phyloP scores from a whole-genome alignment of 805 yeast genomes.

The Candida ulmi region DNA sequence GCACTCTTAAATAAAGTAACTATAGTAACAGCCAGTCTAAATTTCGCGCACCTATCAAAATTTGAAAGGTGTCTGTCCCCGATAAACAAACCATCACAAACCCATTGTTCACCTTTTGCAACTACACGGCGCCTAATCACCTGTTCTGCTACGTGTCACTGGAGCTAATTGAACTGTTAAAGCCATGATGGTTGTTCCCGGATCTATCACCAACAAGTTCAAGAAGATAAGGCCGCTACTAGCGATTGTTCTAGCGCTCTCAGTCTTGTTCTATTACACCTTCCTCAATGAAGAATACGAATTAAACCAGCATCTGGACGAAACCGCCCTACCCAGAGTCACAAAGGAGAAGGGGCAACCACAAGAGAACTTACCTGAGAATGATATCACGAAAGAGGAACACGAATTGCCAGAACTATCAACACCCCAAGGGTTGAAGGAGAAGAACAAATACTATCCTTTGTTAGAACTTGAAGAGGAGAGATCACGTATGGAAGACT shows the following conservation, averaged over 20 bases:
- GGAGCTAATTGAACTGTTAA: no score
- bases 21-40: no score
- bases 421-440: constrained; percentile 16
- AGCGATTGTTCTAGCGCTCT: constrained; percentile 11
- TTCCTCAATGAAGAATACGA: constrained; percentile 21
- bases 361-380: constrained; percentile 2
- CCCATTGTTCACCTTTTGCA: no score
- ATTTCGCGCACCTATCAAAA: no score
- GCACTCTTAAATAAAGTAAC: no score
- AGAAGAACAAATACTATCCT: constrained; percentile 36
- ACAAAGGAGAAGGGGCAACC: constrained; percentile 6
- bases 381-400: neutral
- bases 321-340: constrained; percentile 20
- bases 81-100: no score
- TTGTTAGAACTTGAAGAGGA: constrained; percentile 20
- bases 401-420: constrained; percentile 1
- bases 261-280: constrained; percentile 20
- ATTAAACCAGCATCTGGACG: constrained; percentile 19
- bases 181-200: neutral
- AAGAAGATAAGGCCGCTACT: constrained; percentile 14
- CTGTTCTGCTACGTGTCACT: no score
- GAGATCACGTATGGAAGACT: constrained; percentile 7
- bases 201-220: constrained; percentile 7
- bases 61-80: no score
- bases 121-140: no score